Evolutionary conservation across 495 filamentous ascomycete species (phyloP), one percentile per base, ranked within the genome.

Genomic region (Clohesyomyces aquaticus): DNA sequence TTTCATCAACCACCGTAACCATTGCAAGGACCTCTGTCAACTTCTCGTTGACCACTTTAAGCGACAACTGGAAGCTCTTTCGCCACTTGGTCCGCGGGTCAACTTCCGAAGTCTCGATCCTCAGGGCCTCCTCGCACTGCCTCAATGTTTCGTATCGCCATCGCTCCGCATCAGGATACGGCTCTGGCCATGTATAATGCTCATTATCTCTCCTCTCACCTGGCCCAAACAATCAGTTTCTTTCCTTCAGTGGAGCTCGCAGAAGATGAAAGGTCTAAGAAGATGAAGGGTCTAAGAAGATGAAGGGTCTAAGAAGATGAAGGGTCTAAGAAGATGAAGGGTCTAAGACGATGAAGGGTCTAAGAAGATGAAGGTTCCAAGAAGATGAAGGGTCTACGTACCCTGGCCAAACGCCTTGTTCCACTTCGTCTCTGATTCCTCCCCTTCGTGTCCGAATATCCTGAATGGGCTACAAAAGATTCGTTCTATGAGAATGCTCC

Each of bases 391-490:
- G 2, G 46, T 27, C 51, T 59, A 4, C 16, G n/a, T n/a, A 63
- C 64, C 64, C 45, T 14, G 11, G 2, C 58, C 58, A 45, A n/a
- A 67, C 22, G 2, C 59, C 26, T 62, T 43, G 47, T 53, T 67
- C 64, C 64, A 67, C 1, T 67, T n/a, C 22, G 6, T 25, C 38
- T 67, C 59, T 11, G 63, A 26, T 3, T 4, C 41, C 14, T 46
- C 1, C 3, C 64, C 58, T 52, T 67, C 41, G 10, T 50, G 19
- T 3, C 64, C 64, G 4, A 67, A 63, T 1, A 63, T 45, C 29
- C 64, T 55, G 43, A 67, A 67, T 3, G 64, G 64, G 22, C 58
- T 62, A 28, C 58, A 62, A 45, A 67, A 63, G 4, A 67, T 57
- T 19, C 21, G 27, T 16, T 67, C 47, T 21, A 41, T 21, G 18